These are phyloP conservation scores for Scenedesmus sp. DNA, from an alignment of 163 green algal species.

Conservation along the genomic window DNA sequence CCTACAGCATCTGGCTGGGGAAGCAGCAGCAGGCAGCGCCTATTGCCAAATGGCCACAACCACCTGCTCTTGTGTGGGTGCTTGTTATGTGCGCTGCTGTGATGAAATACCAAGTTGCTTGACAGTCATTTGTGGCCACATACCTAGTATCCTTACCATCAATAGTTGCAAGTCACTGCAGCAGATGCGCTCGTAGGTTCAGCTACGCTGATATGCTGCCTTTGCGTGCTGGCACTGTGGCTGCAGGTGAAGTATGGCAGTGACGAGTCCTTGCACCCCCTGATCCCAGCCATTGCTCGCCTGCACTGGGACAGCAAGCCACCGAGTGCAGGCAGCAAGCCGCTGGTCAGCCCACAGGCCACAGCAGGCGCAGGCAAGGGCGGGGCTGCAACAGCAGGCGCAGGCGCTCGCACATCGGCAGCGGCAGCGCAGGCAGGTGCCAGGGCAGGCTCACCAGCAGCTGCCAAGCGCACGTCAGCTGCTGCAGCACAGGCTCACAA, in stretches of 20 bases:
- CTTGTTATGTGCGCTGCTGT: too few relatives aligned
- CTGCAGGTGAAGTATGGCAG: not conserved
- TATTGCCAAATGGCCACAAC: too few relatives aligned
- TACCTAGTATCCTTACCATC: not conserved
- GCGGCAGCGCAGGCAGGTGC: not conserved
- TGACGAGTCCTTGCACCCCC: not conserved
- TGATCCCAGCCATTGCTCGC: constrained; percentile 21
- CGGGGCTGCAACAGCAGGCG: not conserved
- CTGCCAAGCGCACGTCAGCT: not conserved
- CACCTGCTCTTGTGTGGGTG: too few relatives aligned
- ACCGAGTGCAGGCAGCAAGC: not conserved
- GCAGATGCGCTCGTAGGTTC: not conserved
- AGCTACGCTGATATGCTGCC: not conserved
- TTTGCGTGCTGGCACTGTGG: not conserved
- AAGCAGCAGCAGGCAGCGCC: too few relatives aligned
- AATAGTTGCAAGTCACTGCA: not conserved
- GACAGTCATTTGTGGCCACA: too few relatives aligned
- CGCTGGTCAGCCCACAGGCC: not conserved
- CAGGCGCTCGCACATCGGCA: not conserved
- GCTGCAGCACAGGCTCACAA: not conserved
- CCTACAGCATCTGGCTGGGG: too few relatives aligned
- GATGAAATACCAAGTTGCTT: too few relatives aligned
- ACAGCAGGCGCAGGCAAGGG: not conserved
- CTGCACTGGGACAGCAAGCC: constrained; percentile 6
- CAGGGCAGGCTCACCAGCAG: not conserved